A percentile compares a stretch with the other conserved stretches of the same genome.
phyloP scores from a whole-genome alignment of 2,329 filamentous ascomycete species.

The Orbilia javanica region DNA sequence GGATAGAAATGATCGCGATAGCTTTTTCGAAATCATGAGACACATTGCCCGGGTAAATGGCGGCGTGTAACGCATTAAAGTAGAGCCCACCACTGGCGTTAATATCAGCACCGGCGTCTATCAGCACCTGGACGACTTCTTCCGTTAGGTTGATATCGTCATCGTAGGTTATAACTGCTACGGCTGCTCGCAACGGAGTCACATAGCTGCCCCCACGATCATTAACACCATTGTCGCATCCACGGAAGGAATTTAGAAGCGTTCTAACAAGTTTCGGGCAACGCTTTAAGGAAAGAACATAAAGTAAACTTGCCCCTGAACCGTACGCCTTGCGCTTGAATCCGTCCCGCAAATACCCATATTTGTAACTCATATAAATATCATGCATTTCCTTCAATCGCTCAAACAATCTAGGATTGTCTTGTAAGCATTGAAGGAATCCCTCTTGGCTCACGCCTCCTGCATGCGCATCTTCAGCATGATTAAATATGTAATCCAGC shows the following conservation, averaged over 20 bases:
- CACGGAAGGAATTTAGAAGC: not conserved
- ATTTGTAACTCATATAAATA: too few species aligned
- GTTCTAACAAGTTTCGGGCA: not conserved
- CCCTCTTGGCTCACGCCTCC: not conserved
- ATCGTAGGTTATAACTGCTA: too few species aligned
- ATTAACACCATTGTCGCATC: not conserved
- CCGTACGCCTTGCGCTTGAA: too few species aligned
- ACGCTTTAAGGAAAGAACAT: not conserved
- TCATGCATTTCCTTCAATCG: not conserved
- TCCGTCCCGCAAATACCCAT: too few species aligned
- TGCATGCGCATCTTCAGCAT: constrained; percentile 20
- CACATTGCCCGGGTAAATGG: too few species aligned
- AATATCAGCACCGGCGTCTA: constrained; percentile 3
- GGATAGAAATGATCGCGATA: too few species aligned
- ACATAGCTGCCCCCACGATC: not conserved
- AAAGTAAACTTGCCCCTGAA: not conserved
- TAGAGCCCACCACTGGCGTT: not conserved
- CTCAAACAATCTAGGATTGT: not conserved
- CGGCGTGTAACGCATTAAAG: not conserved
- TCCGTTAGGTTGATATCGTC: too few species aligned
- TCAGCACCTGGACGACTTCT: not conserved
- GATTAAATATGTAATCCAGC: constrained; percentile 20
- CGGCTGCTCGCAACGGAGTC: not conserved
- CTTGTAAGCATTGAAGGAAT: not conserved
- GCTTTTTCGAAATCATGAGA: too few species aligned